Base-by-base conservation (phyloP, 768 basidiomycete species). In the Panus rudis region DNA sequence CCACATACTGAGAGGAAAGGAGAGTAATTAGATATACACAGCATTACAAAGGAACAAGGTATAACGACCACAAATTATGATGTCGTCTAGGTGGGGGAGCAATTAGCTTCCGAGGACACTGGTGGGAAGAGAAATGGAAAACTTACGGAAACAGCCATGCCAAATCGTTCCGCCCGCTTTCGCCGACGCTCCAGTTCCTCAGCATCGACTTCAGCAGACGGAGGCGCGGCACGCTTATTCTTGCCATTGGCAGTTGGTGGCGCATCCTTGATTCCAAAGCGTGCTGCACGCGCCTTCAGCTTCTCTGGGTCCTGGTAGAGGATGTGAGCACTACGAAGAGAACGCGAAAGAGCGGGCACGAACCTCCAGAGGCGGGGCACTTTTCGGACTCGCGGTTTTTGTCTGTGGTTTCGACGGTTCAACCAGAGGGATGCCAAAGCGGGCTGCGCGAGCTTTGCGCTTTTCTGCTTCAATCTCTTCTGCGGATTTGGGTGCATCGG, bases 401-500 rank as follows among this genome's bases (percentile, higher is more conserved):
- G n/a, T n/a, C n/a, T n/a, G n/a, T n/a, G 64, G 39, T 35, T 58
- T 47, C 4, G 55, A 45, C 21, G 73, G 68, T 37, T 67, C 67
- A 7, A 81, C 73, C 6, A 81, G 53, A 3, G 79, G 73, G n/a
- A 81, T 77, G 24, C 79, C 79, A 50, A 86, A 85, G n/a, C 84
- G 76, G 14, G 68, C 79, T 4, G 83, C 82, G 31, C 84, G 76
- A 32, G 69, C 65, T 55, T 65, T 75, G 41, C 78, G 76, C 52
- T 70, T 79, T 50, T 73, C 79, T 8, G 69, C 59, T 41, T 84
- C 82, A 20, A 61, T 44, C 46, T 81, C 78, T 19, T 57, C 67
- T 3, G 32, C 10, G 4, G 56, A 7, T 39, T 50, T 32, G 2
- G 51, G 14, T 16, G 50, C 24, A 3, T 47, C 21, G 2, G 43